Evolutionary conservation across 2,329 filamentous ascomycete genomes (phyloP).

Genomic region (Alternaria brassicae): DNA sequence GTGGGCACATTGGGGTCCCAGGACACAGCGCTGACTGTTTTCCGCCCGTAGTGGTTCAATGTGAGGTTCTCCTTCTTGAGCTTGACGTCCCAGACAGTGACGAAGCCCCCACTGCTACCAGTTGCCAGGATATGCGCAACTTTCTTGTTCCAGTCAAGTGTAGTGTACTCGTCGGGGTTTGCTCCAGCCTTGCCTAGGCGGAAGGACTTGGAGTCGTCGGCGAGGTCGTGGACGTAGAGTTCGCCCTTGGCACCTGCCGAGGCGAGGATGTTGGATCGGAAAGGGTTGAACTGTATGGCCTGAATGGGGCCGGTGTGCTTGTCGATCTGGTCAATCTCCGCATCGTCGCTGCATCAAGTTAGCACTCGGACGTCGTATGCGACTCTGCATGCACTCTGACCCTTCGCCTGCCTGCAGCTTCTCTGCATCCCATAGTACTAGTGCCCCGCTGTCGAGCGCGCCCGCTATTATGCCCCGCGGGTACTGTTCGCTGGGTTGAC

Average conservation of each 20-base stretch:
- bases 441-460: slow-evolving; percentile 89
- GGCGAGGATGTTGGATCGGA: slow-evolving; percentile 87
- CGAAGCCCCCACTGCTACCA: slow-evolving; percentile 89
- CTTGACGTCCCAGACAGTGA: slow-evolving; percentile 98
- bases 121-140: slow-evolving; percentile 96
- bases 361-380: slow-evolving; percentile 54
- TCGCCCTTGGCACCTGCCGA: slow-evolving; percentile 95
- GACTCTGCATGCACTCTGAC: slow-evolving; percentile 50
- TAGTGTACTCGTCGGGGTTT: slow-evolving; percentile 93
- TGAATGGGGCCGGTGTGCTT: slow-evolving; percentile 95
- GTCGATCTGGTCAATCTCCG: slow-evolving; percentile 82
- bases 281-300: slow-evolving; percentile 93
- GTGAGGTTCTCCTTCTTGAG: slow-evolving; percentile 97
- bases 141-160: slow-evolving; percentile 98
- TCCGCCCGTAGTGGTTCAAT: slow-evolving; percentile 86
- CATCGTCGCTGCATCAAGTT: slow-evolving; percentile 66
- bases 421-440: slow-evolving; percentile 92
- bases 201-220: slow-evolving; percentile 87
- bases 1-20: slow-evolving; percentile 96
- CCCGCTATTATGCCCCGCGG: slow-evolving; percentile 91
- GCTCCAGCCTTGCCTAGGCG: slow-evolving; percentile 86
- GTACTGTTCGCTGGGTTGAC: slow-evolving; percentile 77
- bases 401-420: slow-evolving; percentile 63
- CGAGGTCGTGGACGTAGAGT: slow-evolving; percentile 93
- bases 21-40: slow-evolving; percentile 91